Percentiles rank a stretch among this genome's conserved stretches.
phyloP scores from a whole-genome alignment of 768 basidiomycete species.

The Cyclocybe cylindracea region DNA sequence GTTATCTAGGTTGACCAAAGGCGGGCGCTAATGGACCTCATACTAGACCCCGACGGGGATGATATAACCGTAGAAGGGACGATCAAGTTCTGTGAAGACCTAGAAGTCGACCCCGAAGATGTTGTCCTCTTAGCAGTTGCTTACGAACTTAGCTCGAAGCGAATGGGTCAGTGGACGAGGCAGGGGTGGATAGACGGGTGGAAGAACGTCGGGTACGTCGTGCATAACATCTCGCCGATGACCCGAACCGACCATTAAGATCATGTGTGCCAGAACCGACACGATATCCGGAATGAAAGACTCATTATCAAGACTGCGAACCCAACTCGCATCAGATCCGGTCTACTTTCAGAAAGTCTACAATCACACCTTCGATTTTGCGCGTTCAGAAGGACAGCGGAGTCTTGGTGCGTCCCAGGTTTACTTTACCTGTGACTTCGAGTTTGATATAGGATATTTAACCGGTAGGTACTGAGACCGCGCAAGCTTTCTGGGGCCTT shows the following conservation, averaged over 20 bases:
- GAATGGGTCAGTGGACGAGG: slow-evolving; percentile 69
- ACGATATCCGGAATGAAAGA: slow-evolving; percentile 60
- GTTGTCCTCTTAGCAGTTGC: slow-evolving; percentile 82
- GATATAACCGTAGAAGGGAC: slow-evolving; percentile 81
- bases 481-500: slow-evolving; percentile 77
- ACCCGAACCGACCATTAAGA: neutral
- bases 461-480: slow-evolving; percentile 60
- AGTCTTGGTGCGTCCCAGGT: slow-evolving; percentile 60
- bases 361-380: slow-evolving; percentile 79
- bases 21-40: slow-evolving; percentile 4
- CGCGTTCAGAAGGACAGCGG: slow-evolving; percentile 72
- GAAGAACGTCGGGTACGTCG: slow-evolving; percentile 66
- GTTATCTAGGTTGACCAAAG: neutral
- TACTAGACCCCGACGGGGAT: slow-evolving; percentile 54
- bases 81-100: slow-evolving; percentile 70
- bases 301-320: slow-evolving; percentile 53
- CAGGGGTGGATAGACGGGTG: slow-evolving; percentile 82
- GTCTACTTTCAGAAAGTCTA: slow-evolving; percentile 80
- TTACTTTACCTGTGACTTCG: neutral
- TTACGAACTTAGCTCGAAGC: slow-evolving; percentile 75
- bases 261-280: slow-evolving; percentile 53
- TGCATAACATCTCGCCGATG: neutral
- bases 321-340: slow-evolving; percentile 62
- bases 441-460: neutral
- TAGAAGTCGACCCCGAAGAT: slow-evolving; percentile 74